phyloP scores from a whole-genome alignment of 2,329 filamentous ascomycete species.

The Epichloe typhina region DNA sequence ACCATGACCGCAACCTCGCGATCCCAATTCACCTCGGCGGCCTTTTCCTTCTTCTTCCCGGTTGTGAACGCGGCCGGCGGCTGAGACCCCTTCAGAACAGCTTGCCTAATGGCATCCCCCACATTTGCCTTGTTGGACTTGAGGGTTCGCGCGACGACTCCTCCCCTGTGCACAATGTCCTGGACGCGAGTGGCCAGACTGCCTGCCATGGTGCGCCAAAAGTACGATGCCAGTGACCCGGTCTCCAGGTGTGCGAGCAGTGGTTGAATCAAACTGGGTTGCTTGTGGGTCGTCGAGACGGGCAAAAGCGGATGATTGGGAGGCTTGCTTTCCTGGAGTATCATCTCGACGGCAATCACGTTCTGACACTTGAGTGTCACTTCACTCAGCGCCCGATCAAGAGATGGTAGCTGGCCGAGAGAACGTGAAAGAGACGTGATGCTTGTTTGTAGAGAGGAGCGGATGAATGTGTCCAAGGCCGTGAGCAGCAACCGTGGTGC shows the following conservation, averaged over 20 bases:
- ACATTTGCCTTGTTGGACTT: conserved; percentile 62
- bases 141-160: conserved; percentile 70
- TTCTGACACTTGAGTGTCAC: conserved; percentile 79
- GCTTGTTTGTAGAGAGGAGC: conserved; percentile 67
- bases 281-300: conserved; percentile 21
- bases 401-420: conserved; percentile 63
- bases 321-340: conserved; percentile 56
- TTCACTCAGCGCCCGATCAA: conserved; percentile 73
- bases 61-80: conserved; percentile 42
- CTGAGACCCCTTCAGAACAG: conserved; percentile 66
- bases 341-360: conserved; percentile 70
- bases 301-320: conserved; percentile 56
- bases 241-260: conserved; percentile 74
- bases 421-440: conserved; percentile 62
- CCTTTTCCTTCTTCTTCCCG: conserved; percentile 31
- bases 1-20: conserved; percentile 93
- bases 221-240: conserved; percentile 74
- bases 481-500: conserved; percentile 60
- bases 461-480: conserved; percentile 69
- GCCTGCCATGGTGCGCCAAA: conserved; percentile 81
- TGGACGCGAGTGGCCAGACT: conserved; percentile 64
- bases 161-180: conserved; percentile 72
- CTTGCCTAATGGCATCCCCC: conserved; percentile 63
- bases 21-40: conserved; percentile 55
- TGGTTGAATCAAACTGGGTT: conserved; percentile 50